These are phyloP conservation scores for Clarkia xantiana DNA, from an alignment of 345 rosid species.

Conservation along the genomic window DNA sequence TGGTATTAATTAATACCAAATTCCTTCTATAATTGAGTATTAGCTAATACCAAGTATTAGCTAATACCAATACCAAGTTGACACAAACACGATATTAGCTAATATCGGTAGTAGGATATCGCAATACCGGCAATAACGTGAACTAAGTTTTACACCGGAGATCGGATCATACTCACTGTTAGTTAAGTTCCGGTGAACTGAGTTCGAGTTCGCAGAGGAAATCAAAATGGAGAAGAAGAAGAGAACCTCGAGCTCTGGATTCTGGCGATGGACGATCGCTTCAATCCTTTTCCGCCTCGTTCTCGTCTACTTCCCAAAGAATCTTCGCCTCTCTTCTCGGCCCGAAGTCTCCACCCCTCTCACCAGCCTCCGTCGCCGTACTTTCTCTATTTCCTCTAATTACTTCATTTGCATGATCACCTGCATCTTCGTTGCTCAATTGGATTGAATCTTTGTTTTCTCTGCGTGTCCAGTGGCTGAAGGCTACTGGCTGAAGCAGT, in stretches of 20 bases:
- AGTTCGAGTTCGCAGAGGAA: no score
- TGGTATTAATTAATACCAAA: no score
- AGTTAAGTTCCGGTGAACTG: no score
- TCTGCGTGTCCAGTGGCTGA: conserved; percentile 53
- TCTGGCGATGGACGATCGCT: conserved; percentile 39
- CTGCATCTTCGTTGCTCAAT: not conserved
- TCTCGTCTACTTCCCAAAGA: conserved; percentile 39
- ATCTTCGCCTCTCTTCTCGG: conserved; percentile 63
- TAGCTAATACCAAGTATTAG: no score
- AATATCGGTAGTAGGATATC: no score
- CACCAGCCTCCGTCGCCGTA: conserved; percentile 84
- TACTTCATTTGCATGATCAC: not conserved
- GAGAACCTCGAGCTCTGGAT: conserved; percentile 12
- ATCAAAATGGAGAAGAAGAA: conserved; percentile 12
- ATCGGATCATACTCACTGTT: no score
- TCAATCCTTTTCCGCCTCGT: conserved; percentile 35
- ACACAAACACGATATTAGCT: no score
- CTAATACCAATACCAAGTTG: no score
- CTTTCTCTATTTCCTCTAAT: not conserved
- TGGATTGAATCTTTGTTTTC: not conserved
- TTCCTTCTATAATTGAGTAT: no score
- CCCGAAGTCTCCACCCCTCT: conserved; percentile 59
- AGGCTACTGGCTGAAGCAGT: conserved; percentile 94
- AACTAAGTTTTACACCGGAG: no score
- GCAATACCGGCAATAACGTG: no score